A percentile compares a stretch with the other conserved stretches of the same genome.
These are phyloP conservation scores for Cylindricascospora bacillispora DNA, from an alignment of 1,139 yeast genomes.

Conservation along the genomic window DNA sequence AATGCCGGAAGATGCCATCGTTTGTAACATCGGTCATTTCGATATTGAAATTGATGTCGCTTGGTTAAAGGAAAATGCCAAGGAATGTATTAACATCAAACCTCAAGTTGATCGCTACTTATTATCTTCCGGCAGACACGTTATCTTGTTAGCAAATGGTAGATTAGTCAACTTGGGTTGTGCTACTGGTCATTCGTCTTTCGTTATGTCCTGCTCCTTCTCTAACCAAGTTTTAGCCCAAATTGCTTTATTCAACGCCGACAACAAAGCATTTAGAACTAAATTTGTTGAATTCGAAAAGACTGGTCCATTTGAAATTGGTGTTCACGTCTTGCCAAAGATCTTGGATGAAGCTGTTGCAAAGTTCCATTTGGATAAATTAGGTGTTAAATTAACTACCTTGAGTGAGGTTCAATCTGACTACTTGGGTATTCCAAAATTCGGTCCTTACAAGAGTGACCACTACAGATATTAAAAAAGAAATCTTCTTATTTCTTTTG, in stretches of 20 bases:
- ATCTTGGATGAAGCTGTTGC: conserved; percentile 98
- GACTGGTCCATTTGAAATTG: conserved; percentile 81
- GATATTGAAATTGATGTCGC: conserved; percentile 99
- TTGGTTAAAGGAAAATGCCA: conserved; percentile 89
- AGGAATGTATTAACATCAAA: conserved; percentile 88
- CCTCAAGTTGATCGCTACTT: conserved; percentile 99
- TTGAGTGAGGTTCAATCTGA: conserved; percentile 80
- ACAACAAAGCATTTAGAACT: conserved; percentile 69
- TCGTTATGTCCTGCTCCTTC: conserved; percentile 99
- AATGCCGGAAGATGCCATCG: conserved; percentile 99
- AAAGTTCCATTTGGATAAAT: conserved; percentile 89
- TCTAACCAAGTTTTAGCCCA: conserved; percentile 99
- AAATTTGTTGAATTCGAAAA: conserved; percentile 83
- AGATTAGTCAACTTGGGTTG: conserved; percentile 99
- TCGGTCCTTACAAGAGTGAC: conserved; percentile 98
- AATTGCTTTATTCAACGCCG: conserved; percentile 92
- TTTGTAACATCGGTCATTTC: conserved; percentile 99
- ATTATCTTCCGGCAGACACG: conserved; percentile 81
- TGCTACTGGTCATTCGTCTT: conserved; percentile 99
- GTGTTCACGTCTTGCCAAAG: conserved; percentile 97
- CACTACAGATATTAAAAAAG: conserved; percentile 81
- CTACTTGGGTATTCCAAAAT: conserved; percentile 83
- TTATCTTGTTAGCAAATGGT: conserved; percentile 97
- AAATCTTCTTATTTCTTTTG: not conserved
- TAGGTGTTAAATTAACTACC: conserved; percentile 79